phyloP scores from a whole-genome alignment of 108 stramenopile species.

The Chaetoceros tenuissimus region DNA sequence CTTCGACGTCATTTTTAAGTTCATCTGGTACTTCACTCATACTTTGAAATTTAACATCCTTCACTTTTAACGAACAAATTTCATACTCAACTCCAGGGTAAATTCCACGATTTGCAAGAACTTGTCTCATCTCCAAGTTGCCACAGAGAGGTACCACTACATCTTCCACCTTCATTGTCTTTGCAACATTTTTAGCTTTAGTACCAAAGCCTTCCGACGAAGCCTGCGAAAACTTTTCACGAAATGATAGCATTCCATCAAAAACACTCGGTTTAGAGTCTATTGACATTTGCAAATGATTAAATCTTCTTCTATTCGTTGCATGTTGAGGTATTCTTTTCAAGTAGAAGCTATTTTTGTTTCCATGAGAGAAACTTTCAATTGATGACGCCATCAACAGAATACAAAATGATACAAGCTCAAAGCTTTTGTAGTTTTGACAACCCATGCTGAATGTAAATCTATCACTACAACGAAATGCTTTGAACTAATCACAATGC shows the following conservation, averaged over 20 bases:
- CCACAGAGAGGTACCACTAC: slow-evolving; percentile 41
- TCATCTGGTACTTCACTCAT: slow-evolving; percentile 1
- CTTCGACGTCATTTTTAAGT: slow-evolving; percentile 9
- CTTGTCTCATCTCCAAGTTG: slow-evolving; percentile 34
- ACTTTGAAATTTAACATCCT: background rate
- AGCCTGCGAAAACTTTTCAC: slow-evolving; percentile 18
- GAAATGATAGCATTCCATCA: slow-evolving; percentile 1
- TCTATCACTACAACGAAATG: too few species aligned
- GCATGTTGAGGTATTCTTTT: too few species aligned
- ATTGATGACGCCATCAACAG: too few species aligned
- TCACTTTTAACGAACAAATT: slow-evolving; percentile 6
- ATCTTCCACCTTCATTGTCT: slow-evolving; percentile 28
- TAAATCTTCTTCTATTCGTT: too few species aligned
- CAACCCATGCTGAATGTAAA: too few species aligned
- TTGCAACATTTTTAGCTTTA: slow-evolving; percentile 35
- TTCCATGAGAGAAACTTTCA: too few species aligned
- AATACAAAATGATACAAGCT: too few species aligned
- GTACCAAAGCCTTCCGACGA: slow-evolving; percentile 44
- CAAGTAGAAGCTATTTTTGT: too few species aligned
- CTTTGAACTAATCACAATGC: too few species aligned
- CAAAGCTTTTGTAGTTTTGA: too few species aligned
- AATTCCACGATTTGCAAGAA: slow-evolving; percentile 31
- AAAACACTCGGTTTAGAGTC: too few species aligned
- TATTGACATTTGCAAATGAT: too few species aligned
- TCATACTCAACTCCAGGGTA: slow-evolving; percentile 55